Evolutionary conservation across 495 filamentous ascomycete species (phyloP).

Genomic region (Wilcoxina mikolae): DNA sequence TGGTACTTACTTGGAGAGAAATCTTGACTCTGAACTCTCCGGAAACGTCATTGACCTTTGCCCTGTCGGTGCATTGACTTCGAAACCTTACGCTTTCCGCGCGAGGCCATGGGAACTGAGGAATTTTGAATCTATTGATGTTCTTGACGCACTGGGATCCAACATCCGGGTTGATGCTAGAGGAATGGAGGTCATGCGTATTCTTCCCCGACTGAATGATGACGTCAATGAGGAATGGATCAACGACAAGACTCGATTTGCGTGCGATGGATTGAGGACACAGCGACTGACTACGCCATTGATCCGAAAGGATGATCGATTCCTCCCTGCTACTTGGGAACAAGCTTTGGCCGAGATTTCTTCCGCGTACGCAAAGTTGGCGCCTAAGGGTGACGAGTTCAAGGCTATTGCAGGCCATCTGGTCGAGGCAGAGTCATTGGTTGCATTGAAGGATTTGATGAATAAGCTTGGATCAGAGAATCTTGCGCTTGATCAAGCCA

Average conservation of each 20-base stretch:
- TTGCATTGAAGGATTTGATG: conserved; percentile 90
- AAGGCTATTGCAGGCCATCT: conserved; percentile 87
- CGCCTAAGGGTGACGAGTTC: conserved; percentile 79
- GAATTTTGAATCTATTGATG: conserved; percentile 84
- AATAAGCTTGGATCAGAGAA: conserved; percentile 96
- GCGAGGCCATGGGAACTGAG: conserved; percentile 93
- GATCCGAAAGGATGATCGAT: conserved; percentile 73
- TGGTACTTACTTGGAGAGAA: conserved; percentile 87
- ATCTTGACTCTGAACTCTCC: conserved; percentile 82
- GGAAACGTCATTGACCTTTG: conserved; percentile 97
- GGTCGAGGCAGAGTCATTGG: conserved; percentile 76
- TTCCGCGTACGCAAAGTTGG: conserved; percentile 55
- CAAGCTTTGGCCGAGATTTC: conserved; percentile 78
- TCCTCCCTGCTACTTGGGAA: conserved; percentile 84
- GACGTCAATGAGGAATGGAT: conserved; percentile 99
- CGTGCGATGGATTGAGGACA: conserved; percentile 91
- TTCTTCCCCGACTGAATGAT: conserved; percentile 84
- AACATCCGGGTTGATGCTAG: conserved; percentile 85
- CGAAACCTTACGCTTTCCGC: conserved; percentile 95
- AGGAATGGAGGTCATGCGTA: conserved; percentile 91
- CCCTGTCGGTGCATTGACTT: conserved; percentile 88
- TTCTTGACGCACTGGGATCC: conserved; percentile 81
- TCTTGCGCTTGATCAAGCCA: conserved; percentile 77
- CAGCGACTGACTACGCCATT: conserved; percentile 86
- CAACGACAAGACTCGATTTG: conserved; percentile 93